A percentile compares a stretch with the other conserved stretches of the same genome.
Evolutionary conservation across 441 rosid genomes (phyloP).

Genomic region (Erodium trifolium): DNA sequence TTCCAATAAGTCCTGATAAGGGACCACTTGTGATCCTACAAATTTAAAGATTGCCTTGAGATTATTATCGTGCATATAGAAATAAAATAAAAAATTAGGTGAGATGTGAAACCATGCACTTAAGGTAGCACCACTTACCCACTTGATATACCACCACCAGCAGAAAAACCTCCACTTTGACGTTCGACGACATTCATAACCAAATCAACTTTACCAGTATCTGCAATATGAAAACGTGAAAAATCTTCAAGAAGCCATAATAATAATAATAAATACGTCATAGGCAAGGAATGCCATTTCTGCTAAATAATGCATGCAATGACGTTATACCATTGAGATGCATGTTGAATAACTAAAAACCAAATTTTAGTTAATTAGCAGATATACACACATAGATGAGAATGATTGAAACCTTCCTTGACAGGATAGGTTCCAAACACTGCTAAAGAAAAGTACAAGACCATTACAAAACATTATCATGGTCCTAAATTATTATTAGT

Average conservation of each 20-base stretch:
- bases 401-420: no score
- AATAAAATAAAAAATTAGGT: conserved; percentile 7
- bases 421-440: no score
- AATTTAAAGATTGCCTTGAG: conserved; percentile 18
- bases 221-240: not conserved
- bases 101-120: conserved; percentile 9
- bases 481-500: no score
- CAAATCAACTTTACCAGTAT: conserved; percentile 6
- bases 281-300: not conserved
- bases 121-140: conserved; percentile 42
- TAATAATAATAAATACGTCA: not conserved
- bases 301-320: not conserved
- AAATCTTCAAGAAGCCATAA: not conserved
- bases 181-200: conserved; percentile 20
- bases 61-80: conserved; percentile 11
- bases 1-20: conserved; percentile 78
- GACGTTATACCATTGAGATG: not conserved
- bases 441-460: no score
- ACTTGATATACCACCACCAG: conserved; percentile 28
- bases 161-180: conserved; percentile 24
- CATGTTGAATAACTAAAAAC: not conserved
- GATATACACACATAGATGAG: no score
- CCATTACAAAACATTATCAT: no score
- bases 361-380: not conserved
- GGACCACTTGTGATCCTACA: conserved; percentile 86